phyloP scores from a whole-genome alignment of 2,329 filamentous ascomycete genomes.

The Chrysoporthe austroafricana region DNA sequence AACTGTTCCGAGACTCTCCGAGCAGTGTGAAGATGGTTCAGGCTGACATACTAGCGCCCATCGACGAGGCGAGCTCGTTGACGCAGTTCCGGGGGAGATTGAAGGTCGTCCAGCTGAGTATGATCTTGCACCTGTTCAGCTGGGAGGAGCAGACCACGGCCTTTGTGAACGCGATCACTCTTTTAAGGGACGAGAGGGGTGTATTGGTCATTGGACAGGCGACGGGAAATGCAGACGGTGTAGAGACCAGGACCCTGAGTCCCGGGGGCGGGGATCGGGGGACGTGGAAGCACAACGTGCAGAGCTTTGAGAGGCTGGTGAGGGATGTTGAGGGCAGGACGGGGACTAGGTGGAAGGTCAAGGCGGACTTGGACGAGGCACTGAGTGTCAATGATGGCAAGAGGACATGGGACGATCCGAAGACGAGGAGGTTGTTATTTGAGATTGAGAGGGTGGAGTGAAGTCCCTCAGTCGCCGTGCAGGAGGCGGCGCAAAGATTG shows the following conservation, averaged over 20 bases:
- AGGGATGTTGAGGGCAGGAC: conserved; percentile 29
- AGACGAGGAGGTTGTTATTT: conserved; percentile 31
- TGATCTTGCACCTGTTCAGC: conserved; percentile 47
- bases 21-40: conserved; percentile 31
- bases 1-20: conserved; percentile 42
- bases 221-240: conserved; percentile 31
- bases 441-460: conserved; percentile 28
- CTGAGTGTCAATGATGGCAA: conserved; percentile 33
- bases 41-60: conserved; percentile 42
- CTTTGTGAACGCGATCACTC: conserved; percentile 35
- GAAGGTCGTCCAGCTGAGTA: conserved; percentile 39
- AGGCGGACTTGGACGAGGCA: conserved; percentile 31
- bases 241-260: conserved; percentile 12
- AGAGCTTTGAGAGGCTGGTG: conserved; percentile 34
- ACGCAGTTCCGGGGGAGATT: conserved; percentile 38
- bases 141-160: conserved; percentile 38
- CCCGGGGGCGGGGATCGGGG: conserved; percentile 21
- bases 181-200: conserved; percentile 36
- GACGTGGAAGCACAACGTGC: conserved; percentile 40
- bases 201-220: conserved; percentile 39
- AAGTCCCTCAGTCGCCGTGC: neutral
- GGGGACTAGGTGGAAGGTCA: conserved; percentile 33
- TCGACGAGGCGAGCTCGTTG: conserved; percentile 33
- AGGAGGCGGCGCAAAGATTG: neutral
- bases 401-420: conserved; percentile 34